Base-by-base conservation (phyloP, 1,284 basidiomycete genomes). In the Serendipita sp. region DNA sequence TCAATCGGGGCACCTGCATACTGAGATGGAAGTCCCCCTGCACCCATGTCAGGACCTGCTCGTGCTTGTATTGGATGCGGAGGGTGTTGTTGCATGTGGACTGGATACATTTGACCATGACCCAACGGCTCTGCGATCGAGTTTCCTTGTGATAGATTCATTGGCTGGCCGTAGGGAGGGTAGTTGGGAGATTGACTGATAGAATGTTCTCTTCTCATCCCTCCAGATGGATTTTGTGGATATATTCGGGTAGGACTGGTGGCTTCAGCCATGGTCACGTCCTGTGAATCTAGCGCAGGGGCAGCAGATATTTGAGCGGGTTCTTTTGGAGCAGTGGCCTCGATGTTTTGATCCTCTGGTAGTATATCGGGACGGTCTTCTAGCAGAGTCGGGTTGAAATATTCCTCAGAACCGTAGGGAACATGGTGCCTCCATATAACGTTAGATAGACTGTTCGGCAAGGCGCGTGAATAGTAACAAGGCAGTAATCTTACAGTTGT, bases 401-500 rank as follows among this genome's bases (percentile, higher is more conserved):
- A 58, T 29, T 58, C 53, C n/a, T 58, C 53, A 10, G 53, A 30
- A 10, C 53, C 53, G 32, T 26, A 30, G 6, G 22, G 29, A 10
- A 58, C 53, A 58, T 58, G 53, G 32, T 58, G 32, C 53, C 53
- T 58, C 38, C 38, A 35, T 26, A 22, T 29, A 32, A n/a, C 10
- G 17, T 26, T 22, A 30, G 34, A 30, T 58, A n/a, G 53, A 10
- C n/a, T 49, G 29, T 8, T 17, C 5, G 15, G 5, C 12, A 26
- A 58, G n/a, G 15, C 17, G 8, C 32, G 17, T 44, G 26, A 32
- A 12, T 4, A 32, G 29, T n/a, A 30, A n/a, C 3, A 34, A n/a
- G 22, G 22, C 22, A 22, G 22, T 22, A 22, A 32, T 17, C 79
- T 67, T 66, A 91, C 88, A 85, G 82, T 71, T 91, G 88, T 22